phyloP scores from a whole-genome alignment of 129 eudicot genomes.

The Escallonia rubra region DNA sequence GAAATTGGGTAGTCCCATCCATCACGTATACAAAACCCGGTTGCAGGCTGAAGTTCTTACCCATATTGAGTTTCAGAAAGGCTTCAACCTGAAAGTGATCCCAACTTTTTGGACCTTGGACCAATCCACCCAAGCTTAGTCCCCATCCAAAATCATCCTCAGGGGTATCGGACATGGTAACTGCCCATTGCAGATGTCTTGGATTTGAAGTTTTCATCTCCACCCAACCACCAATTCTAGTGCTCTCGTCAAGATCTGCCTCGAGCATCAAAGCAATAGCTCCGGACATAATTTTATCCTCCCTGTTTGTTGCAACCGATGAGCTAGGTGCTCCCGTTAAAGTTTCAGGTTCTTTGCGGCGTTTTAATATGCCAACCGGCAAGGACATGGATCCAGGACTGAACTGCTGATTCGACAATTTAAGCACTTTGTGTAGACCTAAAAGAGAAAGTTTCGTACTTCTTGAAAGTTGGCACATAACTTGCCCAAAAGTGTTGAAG shows the following conservation, averaged over 20 bases:
- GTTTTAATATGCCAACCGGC: conserved; percentile 43
- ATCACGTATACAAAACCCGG: conserved; percentile 65
- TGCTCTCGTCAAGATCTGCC: conserved; percentile 69
- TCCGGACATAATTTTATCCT: conserved; percentile 18
- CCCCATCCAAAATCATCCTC: conserved; percentile 97
- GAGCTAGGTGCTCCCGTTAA: conserved; percentile 24
- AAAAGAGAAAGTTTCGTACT: conserved; percentile 59
- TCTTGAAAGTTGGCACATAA: conserved; percentile 52
- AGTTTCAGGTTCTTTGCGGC: conserved; percentile 19
- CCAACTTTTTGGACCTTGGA: conserved; percentile 35
- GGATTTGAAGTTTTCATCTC: conserved; percentile 43
- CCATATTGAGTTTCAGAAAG: conserved; percentile 49
- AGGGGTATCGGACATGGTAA: conserved; percentile 63
- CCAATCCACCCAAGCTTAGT: conserved; percentile 57
- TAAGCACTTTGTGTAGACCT: conserved; percentile 48
- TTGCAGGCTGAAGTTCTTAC: conserved; percentile 47
- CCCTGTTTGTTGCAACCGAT: background rate
- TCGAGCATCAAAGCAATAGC: conserved; percentile 59
- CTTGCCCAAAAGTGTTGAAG: conserved; percentile 73
- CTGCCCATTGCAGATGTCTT: conserved; percentile 57
- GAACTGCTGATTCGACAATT: conserved; percentile 27
- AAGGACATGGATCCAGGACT: conserved; percentile 48
- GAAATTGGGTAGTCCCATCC: conserved; percentile 56
- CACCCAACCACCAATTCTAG: conserved; percentile 73
- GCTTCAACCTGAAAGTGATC: conserved; percentile 69